Conservation (phyloP, 257 asterid genomes). For the Solanum arcanum region DNA sequence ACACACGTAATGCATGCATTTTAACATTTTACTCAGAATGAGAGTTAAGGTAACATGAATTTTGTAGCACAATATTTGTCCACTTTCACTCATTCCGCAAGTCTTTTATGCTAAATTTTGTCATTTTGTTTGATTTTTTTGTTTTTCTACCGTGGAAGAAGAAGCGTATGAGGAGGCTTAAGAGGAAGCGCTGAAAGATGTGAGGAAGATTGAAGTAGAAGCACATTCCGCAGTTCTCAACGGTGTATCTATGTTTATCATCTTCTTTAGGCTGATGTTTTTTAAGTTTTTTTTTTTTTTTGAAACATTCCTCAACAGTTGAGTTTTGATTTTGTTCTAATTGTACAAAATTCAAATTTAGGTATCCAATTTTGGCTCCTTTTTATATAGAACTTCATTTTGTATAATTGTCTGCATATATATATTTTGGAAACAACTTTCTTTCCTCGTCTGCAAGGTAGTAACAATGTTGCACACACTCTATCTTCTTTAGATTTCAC, state of each 20-base stretch:
- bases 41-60: too few relatives aligned
- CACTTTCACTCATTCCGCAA: not conserved
- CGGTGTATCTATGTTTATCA: not conserved
- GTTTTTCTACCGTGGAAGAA: slow-evolving; percentile 34
- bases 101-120: not conserved
- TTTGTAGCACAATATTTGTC: too few relatives aligned
- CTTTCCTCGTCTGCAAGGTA: too few relatives aligned
- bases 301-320: too few relatives aligned
- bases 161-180: slow-evolving; percentile 49
- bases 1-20: too few relatives aligned
- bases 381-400: not conserved
- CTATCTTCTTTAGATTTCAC: too few relatives aligned
- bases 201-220: slow-evolving; percentile 39
- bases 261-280: not conserved
- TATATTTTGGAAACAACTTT: not conserved
- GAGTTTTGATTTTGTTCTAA: not conserved
- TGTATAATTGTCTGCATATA: not conserved
- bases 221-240: not conserved
- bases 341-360: not conserved
- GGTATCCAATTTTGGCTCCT: not conserved
- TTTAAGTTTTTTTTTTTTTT: too few relatives aligned
- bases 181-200: slow-evolving; percentile 54
- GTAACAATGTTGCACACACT: too few relatives aligned
- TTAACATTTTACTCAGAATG: too few relatives aligned
- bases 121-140: not conserved